Base-by-base conservation (phyloP, 345 rosid species). In the Ceriops zippeliana region DNA sequence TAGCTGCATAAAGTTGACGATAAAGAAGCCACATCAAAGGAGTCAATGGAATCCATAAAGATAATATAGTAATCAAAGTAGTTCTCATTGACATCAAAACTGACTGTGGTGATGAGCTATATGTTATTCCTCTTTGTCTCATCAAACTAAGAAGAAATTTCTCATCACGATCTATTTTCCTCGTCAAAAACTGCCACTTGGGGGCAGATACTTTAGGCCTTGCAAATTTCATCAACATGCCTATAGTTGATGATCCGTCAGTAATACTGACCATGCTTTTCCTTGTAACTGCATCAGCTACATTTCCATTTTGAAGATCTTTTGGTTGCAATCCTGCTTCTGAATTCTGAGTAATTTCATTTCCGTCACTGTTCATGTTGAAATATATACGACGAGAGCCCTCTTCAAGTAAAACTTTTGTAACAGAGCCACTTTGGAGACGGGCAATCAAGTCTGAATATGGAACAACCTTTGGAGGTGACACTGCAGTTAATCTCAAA, bases 21-120 rank as follows among this genome's bases (percentile, higher is more conserved):
- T 93, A 88, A 63, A 93, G 86, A 76, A 91, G 93, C 98, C 98
- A 93, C 95, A 93, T 91, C 64, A 93, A 78, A 70, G 98, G 98
- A 6, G 84, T 86, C 37, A 93, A 80, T 53, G 97, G 98, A 71
- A 91, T 87, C 97, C 98, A 93, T 22, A 93, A 63, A 71, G 91
- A 78, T 32, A 91, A 87, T 31, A 93, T 84, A 1, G 91, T 91
- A 59, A 91, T 78, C 72, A 91, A 69, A 66, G 76, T 76, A 78
- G 53, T 81, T 81, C 97, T 86, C 78, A 93, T 79, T 6, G 96
- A 78, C 85, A 82, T 69, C 81, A 89, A 66, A 49, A 76, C 84
- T 28, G 96, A 89, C 59, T 89, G 98, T 62, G 97, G 98, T 53
- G 97, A 95, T 58, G 98, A 93, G 67, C 88, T 88, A 70, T 89